Conservation (phyloP, 768 basidiomycete species). For the Porpolomopsis calyptriformis region DNA sequence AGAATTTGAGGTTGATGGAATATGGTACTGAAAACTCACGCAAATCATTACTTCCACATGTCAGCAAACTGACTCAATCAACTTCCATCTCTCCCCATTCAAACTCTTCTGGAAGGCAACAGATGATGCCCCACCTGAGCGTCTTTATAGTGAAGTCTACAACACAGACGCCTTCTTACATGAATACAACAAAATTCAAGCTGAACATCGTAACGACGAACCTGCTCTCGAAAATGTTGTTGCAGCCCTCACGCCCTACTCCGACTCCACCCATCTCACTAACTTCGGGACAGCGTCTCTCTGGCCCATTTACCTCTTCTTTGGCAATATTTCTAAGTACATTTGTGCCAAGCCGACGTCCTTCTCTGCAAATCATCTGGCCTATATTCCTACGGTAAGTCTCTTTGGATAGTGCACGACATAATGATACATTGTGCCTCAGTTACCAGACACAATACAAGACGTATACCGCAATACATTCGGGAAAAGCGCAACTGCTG, state of each 20-base stretch:
- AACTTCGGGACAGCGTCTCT: no score
- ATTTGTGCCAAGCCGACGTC: slow-evolving; percentile 18
- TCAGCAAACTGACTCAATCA: no score
- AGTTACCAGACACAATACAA: slow-evolving; percentile 8
- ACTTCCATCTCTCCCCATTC: no score
- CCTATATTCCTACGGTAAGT: slow-evolving; percentile 29
- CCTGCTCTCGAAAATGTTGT: slow-evolving; percentile 17
- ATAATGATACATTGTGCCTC: background rate
- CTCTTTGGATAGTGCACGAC: no score
- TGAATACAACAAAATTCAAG: slow-evolving; percentile 14
- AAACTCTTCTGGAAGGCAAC: slow-evolving; percentile 17
- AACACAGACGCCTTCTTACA: slow-evolving; percentile 10
- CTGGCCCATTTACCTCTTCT: no score
- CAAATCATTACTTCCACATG: no score
- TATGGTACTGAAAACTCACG: no score
- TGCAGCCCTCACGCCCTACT: slow-evolving; percentile 16
- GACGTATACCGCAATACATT: slow-evolving; percentile 5
- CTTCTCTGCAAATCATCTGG: slow-evolving; percentile 23
- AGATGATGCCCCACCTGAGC: slow-evolving; percentile 15
- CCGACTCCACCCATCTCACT: no score
- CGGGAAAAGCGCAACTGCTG: no score
- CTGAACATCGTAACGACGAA: slow-evolving; percentile 8
- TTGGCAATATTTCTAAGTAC: slow-evolving; percentile 35
- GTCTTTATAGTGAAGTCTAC: slow-evolving; percentile 13
- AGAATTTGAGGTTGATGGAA: no score